A percentile compares a stretch with the other conserved stretches of the same genome.
Conservation (phyloP, 2,329 filamentous ascomycete species). For the Cladosporium halotolerans region DNA sequence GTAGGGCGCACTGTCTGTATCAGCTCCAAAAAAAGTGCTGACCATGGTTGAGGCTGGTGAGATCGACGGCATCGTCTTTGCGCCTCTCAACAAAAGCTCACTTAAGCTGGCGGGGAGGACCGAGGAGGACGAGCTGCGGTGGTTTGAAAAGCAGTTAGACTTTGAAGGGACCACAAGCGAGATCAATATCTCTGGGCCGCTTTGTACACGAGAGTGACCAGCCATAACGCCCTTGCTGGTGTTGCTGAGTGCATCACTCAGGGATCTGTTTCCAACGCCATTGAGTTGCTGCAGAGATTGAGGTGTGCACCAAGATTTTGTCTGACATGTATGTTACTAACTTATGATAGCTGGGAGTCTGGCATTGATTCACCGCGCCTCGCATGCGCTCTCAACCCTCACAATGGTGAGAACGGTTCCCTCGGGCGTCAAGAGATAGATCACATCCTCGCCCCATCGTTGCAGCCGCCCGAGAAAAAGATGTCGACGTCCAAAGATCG, state of each 20-base stretch:
- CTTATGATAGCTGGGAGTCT: constrained; percentile 9
- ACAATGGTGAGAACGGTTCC: constrained; percentile 15
- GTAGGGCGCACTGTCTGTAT: constrained; percentile 11
- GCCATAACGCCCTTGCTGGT: constrained; percentile 10
- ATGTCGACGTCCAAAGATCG: constrained; percentile 14
- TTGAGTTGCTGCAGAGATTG: constrained; percentile 12
- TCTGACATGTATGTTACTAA: neutral
- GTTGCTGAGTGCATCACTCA: constrained; percentile 12
- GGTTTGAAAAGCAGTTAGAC: constrained; percentile 15
- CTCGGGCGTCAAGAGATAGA: constrained; percentile 16
- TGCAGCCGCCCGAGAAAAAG: constrained; percentile 7
- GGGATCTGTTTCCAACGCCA: constrained; percentile 9
- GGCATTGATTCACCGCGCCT: constrained; percentile 13
- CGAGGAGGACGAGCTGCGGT: constrained; percentile 15
- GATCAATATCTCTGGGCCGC: constrained; percentile 14
- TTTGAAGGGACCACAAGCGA: constrained; percentile 13
- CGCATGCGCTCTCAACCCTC: constrained; percentile 15
- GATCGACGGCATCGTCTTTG: constrained; percentile 14
- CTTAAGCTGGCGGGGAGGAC: constrained; percentile 16
- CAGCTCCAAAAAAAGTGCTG: constrained; percentile 12
- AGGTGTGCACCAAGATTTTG: neutral
- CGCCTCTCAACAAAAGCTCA: constrained; percentile 15
- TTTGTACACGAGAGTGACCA: constrained; percentile 17
- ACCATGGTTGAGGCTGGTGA: constrained; percentile 6
- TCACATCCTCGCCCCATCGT: constrained; percentile 13